A percentile compares a stretch with the other conserved stretches of the same genome.
phyloP scores from a whole-genome alignment of 163 green algal species.

The Trebouxiophyceae sp. region DNA sequence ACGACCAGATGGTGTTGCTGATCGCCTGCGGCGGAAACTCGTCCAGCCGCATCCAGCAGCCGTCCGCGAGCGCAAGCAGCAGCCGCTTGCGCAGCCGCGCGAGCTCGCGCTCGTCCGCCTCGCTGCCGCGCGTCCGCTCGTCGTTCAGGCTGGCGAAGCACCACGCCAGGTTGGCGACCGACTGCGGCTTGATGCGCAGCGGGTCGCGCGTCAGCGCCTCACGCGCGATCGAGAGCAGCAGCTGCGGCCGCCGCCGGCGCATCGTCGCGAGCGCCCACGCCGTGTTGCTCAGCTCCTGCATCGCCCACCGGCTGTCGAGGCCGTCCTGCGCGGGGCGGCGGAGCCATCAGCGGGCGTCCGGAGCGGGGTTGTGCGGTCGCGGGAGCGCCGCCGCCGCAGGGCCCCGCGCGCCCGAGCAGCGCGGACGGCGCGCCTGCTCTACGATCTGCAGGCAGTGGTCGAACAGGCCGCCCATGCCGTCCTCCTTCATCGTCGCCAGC shows the following conservation, averaged over 20 bases:
- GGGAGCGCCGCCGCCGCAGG: too few species aligned
- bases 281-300: conserved; percentile 63
- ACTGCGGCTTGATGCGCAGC: conserved; percentile 11
- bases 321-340: too few species aligned
- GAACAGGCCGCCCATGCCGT: not conserved
- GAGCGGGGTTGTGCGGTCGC: too few species aligned
- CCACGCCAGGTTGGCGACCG: conserved; percentile 5
- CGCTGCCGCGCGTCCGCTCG: not conserved
- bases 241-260: conserved; percentile 16
- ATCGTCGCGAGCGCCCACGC: conserved; percentile 55
- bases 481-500: not conserved
- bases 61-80: not conserved
- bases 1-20: conserved; percentile 36
- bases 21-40: conserved; percentile 32
- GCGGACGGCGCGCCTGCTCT: too few species aligned
- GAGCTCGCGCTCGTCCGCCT: not conserved
- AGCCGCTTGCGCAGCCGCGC: conserved; percentile 1
- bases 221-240: not conserved
- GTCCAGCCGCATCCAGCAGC: conserved; percentile 2
- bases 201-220: not conserved
- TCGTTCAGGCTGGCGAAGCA: conserved; percentile 1
- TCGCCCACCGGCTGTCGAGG: conserved; percentile 22
- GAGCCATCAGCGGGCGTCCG: too few species aligned
- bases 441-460: too few species aligned
- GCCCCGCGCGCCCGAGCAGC: too few species aligned